Conservation (phyloP, 306 rosid genomes). For the Cyamopsis tetragonoloba region DNA sequence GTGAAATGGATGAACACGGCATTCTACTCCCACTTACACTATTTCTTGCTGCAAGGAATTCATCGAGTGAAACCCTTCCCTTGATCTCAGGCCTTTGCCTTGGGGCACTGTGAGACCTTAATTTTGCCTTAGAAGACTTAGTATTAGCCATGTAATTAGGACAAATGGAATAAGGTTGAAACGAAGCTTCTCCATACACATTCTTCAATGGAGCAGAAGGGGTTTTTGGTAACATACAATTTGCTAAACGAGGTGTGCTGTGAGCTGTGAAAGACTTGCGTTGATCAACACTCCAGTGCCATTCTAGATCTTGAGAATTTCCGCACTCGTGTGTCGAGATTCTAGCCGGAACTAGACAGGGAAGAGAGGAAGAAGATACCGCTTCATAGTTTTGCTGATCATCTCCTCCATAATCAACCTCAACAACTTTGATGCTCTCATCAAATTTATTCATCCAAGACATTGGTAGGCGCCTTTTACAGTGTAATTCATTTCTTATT, state of each 20-base stretch:
- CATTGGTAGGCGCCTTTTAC: constrained; percentile 53
- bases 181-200: constrained; percentile 46
- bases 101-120: constrained; percentile 88
- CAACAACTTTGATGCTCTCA: constrained; percentile 60
- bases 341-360: neutral
- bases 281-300: constrained; percentile 47
- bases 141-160: constrained; percentile 88
- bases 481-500: constrained; percentile 51
- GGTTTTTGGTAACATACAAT: constrained; percentile 30
- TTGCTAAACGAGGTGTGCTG: constrained; percentile 66
- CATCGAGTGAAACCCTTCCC: constrained; percentile 56
- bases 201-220: constrained; percentile 62
- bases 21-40: constrained; percentile 60
- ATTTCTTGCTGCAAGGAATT: constrained; percentile 66
- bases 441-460: constrained; percentile 38
- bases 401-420: constrained; percentile 65
- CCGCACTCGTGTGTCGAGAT: constrained; percentile 33
- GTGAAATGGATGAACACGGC: constrained; percentile 40
- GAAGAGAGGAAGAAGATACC: constrained; percentile 27
- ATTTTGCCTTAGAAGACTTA: constrained; percentile 64
- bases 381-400: constrained; percentile 48
- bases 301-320: constrained; percentile 50
- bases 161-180: constrained; percentile 37
- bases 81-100: constrained; percentile 71
- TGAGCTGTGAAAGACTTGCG: constrained; percentile 56